phyloP scores from a whole-genome alignment of 2,329 filamentous ascomycete species.

The Nectriaceae sp. region DNA sequence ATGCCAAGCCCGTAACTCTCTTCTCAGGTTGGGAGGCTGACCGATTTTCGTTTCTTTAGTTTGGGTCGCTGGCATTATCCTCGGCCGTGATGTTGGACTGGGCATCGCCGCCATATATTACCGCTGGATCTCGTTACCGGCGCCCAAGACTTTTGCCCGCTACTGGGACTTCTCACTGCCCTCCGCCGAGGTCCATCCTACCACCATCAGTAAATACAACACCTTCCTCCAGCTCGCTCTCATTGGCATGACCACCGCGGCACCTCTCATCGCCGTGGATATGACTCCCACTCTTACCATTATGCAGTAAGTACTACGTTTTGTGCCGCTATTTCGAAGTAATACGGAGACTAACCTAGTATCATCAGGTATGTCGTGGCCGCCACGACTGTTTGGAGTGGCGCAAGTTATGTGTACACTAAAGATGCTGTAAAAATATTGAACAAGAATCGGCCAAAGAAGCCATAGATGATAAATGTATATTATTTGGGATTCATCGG shows the following conservation, averaged over 20 bases:
- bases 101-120: constrained; percentile 90
- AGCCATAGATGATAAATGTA: constrained; percentile 9
- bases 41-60: constrained; percentile 45
- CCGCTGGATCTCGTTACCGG: constrained; percentile 89
- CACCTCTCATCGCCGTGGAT: constrained; percentile 71
- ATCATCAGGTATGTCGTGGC: constrained; percentile 83
- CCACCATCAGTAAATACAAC: constrained; percentile 86
- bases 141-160: constrained; percentile 85
- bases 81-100: constrained; percentile 83
- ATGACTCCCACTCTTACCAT: constrained; percentile 56
- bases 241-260: constrained; percentile 79
- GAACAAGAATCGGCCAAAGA: constrained; percentile 29
- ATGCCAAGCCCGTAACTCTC: constrained; percentile 35
- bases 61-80: constrained; percentile 86
- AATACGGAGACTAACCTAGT: not conserved
- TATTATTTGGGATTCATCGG: no score
- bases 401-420: constrained; percentile 85
- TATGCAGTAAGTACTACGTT: constrained; percentile 62
- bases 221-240: constrained; percentile 88
- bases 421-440: constrained; percentile 93
- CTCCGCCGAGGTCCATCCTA: constrained; percentile 81
- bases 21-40: not conserved
- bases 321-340: not conserved
- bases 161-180: constrained; percentile 99
- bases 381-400: constrained; percentile 89